Evolutionary conservation across 1,284 basidiomycete genomes (phyloP).

Genomic region (Chiua sp.): DNA sequence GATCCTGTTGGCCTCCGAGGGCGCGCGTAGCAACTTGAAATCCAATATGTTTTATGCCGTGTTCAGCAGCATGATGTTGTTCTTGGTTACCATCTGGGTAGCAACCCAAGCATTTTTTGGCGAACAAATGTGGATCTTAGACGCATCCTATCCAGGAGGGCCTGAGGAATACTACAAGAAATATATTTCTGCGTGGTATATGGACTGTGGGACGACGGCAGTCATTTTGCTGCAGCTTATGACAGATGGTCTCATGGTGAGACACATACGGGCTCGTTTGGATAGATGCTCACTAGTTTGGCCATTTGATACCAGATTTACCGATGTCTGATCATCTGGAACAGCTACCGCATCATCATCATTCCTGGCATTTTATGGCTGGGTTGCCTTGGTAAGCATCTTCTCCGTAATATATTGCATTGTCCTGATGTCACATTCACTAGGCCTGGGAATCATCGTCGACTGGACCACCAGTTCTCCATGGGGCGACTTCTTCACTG

Average conservation of each 20-base stretch:
- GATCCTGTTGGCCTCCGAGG: constrained; percentile 9
- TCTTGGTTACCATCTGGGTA: constrained; percentile 29
- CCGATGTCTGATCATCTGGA: constrained; percentile 25
- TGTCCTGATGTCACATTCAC: not conserved
- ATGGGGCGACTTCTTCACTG: constrained; percentile 24
- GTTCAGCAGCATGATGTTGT: constrained; percentile 29
- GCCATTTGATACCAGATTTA: constrained; percentile 24
- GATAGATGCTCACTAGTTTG: not conserved
- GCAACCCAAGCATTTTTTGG: constrained; percentile 15
- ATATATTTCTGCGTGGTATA: constrained; percentile 25
- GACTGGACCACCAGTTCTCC: constrained; percentile 17
- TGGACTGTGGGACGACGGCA: constrained; percentile 16
- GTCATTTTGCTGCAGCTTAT: constrained; percentile 27
- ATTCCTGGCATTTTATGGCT: constrained; percentile 30
- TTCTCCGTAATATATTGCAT: too few species aligned
- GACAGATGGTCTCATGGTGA: constrained; percentile 35
- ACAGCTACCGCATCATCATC: constrained; percentile 7
- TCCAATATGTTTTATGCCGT: constrained; percentile 16
- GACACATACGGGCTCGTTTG: not conserved
- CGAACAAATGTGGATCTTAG: constrained; percentile 28
- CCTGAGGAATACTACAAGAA: constrained; percentile 17
- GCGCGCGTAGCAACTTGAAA: constrained; percentile 8
- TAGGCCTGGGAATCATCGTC: constrained; percentile 26
- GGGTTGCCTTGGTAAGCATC: constrained; percentile 23
- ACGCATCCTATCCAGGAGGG: constrained; percentile 18